Percentiles rank a stretch among this genome's conserved stretches.
phyloP scores from a whole-genome alignment of 805 yeast genomes.

The Metschnikowia picachoensis region DNA sequence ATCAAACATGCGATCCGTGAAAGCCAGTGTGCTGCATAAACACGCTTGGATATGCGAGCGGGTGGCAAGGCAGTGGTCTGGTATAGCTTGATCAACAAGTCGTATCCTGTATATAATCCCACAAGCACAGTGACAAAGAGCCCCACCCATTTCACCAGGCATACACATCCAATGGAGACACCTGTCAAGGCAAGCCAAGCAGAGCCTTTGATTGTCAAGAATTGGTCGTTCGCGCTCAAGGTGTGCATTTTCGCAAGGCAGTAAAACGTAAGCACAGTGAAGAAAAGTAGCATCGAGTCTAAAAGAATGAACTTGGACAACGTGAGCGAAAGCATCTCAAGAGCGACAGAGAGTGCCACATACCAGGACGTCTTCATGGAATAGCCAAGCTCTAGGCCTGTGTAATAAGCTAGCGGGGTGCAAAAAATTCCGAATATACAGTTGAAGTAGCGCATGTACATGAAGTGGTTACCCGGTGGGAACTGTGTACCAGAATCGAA shows the following conservation, averaged over 20 bases:
- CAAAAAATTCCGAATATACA: conserved; percentile 63
- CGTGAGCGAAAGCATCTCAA: conserved; percentile 67
- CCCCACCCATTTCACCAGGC: conserved; percentile 86
- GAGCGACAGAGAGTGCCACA: conserved; percentile 56
- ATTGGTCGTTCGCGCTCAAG: conserved; percentile 33
- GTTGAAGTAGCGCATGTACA: conserved; percentile 68
- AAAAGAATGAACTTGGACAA: conserved; percentile 70
- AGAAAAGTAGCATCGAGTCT: conserved; percentile 73
- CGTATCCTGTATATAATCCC: conserved; percentile 56
- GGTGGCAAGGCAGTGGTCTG: conserved; percentile 16
- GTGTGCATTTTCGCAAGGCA: conserved; percentile 46
- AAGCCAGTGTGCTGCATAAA: conserved; percentile 64
- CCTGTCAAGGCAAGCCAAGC: conserved; percentile 63
- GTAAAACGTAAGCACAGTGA: conserved; percentile 50
- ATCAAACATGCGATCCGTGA: conserved; percentile 65
- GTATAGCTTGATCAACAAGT: conserved; percentile 44
- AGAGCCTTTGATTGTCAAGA: conserved; percentile 42
- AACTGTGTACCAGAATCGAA: conserved; percentile 64
- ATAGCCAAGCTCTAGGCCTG: conserved; percentile 32
- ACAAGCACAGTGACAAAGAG: conserved; percentile 58
- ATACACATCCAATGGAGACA: conserved; percentile 72
- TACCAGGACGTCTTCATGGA: conserved; percentile 47
- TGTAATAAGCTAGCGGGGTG: conserved; percentile 62
- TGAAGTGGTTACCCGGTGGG: conserved; percentile 60
- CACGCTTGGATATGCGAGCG: conserved; percentile 1